phyloP scores from a whole-genome alignment of 768 basidiomycete species.

The Terana coerulea region DNA sequence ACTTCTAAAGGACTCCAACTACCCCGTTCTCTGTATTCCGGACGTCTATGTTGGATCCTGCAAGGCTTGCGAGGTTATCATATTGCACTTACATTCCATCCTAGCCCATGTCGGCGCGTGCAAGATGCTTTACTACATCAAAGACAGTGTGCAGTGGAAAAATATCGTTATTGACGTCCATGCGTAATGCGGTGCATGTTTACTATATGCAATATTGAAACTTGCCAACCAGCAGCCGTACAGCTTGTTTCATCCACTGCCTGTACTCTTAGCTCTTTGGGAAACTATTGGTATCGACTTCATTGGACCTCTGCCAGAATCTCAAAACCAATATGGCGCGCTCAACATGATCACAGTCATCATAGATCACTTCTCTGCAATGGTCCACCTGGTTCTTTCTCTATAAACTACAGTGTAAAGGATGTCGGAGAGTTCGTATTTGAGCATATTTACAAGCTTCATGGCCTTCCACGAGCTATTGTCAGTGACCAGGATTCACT shows the following conservation, averaged over 20 bases:
- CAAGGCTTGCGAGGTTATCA: constrained; percentile 27
- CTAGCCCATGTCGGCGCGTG: constrained; percentile 34
- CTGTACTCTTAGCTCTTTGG: constrained; percentile 25
- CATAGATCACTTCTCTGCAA: constrained; percentile 20
- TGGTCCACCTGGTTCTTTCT: constrained; percentile 29
- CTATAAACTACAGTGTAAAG: constrained; percentile 26
- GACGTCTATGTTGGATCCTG: constrained; percentile 17
- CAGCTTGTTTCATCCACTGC: constrained; percentile 23
- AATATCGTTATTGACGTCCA: constrained; percentile 26
- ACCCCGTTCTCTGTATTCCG: constrained; percentile 27
- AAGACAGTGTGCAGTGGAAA: constrained; percentile 39
- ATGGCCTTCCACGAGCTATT: constrained; percentile 37
- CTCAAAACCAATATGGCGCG: constrained; percentile 17
- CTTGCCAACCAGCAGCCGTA: constrained; percentile 17
- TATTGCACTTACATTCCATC: constrained; percentile 34
- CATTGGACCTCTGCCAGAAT: constrained; percentile 21
- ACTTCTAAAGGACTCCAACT: constrained; percentile 9
- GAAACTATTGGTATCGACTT: constrained; percentile 28
- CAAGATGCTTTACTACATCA: constrained; percentile 32
- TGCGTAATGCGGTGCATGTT: constrained; percentile 25
- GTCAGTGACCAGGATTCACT: constrained; percentile 39
- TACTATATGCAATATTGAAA: constrained; percentile 19
- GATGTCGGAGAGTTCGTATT: constrained; percentile 37
- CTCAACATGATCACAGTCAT: constrained; percentile 26
- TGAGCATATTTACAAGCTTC: constrained; percentile 30